phyloP scores from a whole-genome alignment of 2,329 filamentous ascomycete genomes.

The Colletotrichum sp. region DNA sequence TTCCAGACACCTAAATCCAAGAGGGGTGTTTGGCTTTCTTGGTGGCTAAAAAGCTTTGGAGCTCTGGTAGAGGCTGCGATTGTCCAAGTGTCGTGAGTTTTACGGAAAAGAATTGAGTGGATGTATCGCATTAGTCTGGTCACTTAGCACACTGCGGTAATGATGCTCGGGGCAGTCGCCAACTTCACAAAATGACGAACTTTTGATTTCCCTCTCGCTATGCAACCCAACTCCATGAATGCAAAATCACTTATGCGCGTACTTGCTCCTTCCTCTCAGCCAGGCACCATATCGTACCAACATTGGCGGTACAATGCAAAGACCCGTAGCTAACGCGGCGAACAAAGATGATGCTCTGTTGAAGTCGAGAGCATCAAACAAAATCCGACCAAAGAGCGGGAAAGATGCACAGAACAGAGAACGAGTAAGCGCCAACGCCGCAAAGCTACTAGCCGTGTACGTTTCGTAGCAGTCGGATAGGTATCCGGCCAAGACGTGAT shows the following conservation, averaged over 20 bases:
- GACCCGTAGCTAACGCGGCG: background rate
- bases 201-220: background rate
- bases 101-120: rapidly evolving
- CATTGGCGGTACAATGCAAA: background rate
- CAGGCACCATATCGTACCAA: background rate
- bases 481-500: slow-evolving; percentile 11
- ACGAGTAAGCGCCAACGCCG: background rate
- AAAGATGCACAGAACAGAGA: background rate
- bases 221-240: background rate
- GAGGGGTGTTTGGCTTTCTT: too few relatives aligned
- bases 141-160: background rate
- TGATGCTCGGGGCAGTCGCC: background rate
- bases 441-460: background rate
- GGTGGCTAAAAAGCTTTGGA: background rate
- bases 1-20: too few relatives aligned
- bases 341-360: background rate
- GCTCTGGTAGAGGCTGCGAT: rapidly evolving
- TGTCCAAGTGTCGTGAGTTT: rapidly evolving
- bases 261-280: background rate
- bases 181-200: background rate
- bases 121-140: background rate
- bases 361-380: background rate
- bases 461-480: slow-evolving; percentile 6
- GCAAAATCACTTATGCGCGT: background rate
- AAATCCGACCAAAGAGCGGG: background rate